Evolutionary conservation across 495 filamentous ascomycete species (phyloP).

Genomic region (Trichoderma virens): DNA sequence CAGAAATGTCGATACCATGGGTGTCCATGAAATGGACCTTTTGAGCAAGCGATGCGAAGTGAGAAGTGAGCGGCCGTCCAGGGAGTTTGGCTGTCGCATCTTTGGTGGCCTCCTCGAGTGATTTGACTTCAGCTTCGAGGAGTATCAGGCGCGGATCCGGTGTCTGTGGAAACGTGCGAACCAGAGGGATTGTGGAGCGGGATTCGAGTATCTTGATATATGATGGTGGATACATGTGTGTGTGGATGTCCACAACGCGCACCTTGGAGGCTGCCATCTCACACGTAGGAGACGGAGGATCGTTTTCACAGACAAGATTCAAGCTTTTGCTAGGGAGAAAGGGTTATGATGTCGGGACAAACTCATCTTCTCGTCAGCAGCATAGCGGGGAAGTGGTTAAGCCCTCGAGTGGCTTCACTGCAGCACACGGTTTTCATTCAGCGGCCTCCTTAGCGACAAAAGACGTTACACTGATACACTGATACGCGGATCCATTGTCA

Average conservation of each 20-base stretch:
- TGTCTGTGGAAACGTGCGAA: conserved; percentile 58
- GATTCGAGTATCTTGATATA: conserved; percentile 76
- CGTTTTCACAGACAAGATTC: background rate
- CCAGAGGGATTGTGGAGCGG: conserved; percentile 69
- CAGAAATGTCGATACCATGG: conserved; percentile 72
- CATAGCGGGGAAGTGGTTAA: background rate
- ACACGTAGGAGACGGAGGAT: background rate
- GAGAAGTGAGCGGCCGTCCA: conserved; percentile 67
- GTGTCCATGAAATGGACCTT: conserved; percentile 84
- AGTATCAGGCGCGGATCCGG: conserved; percentile 68
- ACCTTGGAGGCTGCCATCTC: background rate
- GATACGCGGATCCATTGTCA: background rate
- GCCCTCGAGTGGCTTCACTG: background rate
- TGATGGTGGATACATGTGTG: conserved; percentile 82
- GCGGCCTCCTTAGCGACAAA: background rate
- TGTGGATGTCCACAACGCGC: conserved; percentile 76
- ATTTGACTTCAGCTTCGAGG: conserved; percentile 56
- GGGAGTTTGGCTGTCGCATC: conserved; percentile 31
- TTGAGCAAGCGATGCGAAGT: conserved; percentile 61
- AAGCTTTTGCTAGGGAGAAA: background rate
- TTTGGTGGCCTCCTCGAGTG: conserved; percentile 43
- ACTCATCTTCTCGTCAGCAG: background rate
- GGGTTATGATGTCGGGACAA: background rate
- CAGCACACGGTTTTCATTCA: background rate
- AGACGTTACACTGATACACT: background rate